Base-by-base conservation (phyloP, 1,284 basidiomycete genomes). In the Anthracocystis panici-leucophaei region DNA sequence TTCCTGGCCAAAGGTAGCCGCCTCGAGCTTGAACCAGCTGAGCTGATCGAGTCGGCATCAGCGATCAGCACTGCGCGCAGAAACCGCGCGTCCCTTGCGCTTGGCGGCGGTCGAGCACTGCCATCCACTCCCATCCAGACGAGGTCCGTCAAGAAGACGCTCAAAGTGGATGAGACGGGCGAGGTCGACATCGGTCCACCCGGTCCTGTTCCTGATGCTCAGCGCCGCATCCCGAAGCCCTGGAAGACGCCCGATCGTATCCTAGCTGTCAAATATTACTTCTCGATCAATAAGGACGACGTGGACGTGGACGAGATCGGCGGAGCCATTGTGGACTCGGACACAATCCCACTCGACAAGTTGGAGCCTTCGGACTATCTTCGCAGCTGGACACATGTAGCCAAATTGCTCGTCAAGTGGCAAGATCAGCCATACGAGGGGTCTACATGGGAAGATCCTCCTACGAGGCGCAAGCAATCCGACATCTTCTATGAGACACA, bases 391-490 rank as follows among this genome's bases (percentile, higher is more conserved):
- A 40, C 25, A 21, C 72, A 72, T 35, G 49, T 62, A 3, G 62
- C 78, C 11, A 66, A 69, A 54, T 25, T 76, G 29, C 54, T 78
- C 27, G 48, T 93, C 76, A 97, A 97, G 85, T 97, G 94, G 93
- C 88, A 91, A 40, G 94, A 95, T 76, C 87, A 96, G 46, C 91
- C 91, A 29, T 97, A 97, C 75, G 93, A 94, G 35, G 91, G 94
- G 87, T 90, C 93, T n/a, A 92, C 92, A 10, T 95, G 93, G 92
- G 94, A 80, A 38, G 61, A 95, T 85, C 91, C 93, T 11, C 94
- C 94, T 1, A 93, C 93, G 45, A 88, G 87, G n/a, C 82, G 77
- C 2, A 88, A 86, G 41, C 90, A 91, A 54, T 73, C 85, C 9
- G 88, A 88, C 14, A 80, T 85, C 16, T 93, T 91, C 83, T 80